These are phyloP conservation scores for Solanum tarijense DNA, from an alignment of 257 asterid genomes.

Conservation along the genomic window DNA sequence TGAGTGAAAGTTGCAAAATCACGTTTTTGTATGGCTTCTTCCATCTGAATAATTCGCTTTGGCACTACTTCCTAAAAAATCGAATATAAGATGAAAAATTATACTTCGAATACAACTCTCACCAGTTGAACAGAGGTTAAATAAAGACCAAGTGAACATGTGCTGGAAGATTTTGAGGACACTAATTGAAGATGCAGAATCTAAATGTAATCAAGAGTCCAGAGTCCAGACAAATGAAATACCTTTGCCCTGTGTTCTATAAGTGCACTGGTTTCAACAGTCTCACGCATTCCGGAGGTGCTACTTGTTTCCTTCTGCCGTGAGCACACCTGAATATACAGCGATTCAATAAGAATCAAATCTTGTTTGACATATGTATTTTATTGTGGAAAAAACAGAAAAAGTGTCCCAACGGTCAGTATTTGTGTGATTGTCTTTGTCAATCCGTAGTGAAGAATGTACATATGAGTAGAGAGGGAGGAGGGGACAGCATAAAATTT, in stretches of 20 bases:
- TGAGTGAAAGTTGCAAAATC: constrained; percentile 79
- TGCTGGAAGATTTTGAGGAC: neutral
- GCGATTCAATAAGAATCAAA: neutral
- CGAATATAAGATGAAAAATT: neutral
- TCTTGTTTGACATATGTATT: neutral
- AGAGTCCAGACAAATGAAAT: neutral
- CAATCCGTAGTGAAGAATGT: neutral
- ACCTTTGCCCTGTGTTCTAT: constrained; percentile 83
- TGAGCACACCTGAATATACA: constrained; percentile 72
- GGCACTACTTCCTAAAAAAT: constrained; percentile 77
- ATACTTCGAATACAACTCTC: neutral
- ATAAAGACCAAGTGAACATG: neutral
- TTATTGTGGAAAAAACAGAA: neutral
- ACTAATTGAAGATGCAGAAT: neutral
- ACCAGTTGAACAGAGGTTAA: neutral
- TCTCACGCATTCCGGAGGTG: constrained; percentile 94
- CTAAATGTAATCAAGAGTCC: neutral
- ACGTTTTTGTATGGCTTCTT: constrained; percentile 70
- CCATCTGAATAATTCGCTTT: constrained; percentile 72
- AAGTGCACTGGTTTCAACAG: constrained; percentile 81
- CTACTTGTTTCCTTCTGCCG: constrained; percentile 97
- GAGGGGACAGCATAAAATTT: neutral
- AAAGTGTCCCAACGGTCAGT: neutral
- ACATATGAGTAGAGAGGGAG: too few species aligned
- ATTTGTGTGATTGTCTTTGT: neutral